A percentile compares a stretch with the other conserved stretches of the same genome.
These are phyloP conservation scores for Isatis lusitanica DNA, from an alignment of 441 rosid species.

Conservation along the genomic window DNA sequence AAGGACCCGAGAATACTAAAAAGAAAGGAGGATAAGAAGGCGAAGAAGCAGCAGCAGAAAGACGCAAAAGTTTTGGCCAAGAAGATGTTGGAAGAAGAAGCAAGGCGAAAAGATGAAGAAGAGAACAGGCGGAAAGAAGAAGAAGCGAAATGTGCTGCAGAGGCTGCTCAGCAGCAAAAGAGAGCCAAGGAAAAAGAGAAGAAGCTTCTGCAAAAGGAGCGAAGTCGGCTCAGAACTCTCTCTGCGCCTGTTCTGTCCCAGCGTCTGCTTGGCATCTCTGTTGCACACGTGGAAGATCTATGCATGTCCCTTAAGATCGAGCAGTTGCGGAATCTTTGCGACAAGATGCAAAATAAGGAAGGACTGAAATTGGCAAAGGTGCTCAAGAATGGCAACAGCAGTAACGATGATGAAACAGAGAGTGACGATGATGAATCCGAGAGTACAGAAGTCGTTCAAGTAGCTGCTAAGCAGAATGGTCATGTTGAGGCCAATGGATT, in stretches of 20 bases:
- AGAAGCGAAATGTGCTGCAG: conserved; percentile 73
- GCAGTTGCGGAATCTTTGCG: conserved; percentile 65
- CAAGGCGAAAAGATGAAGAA: conserved; percentile 75
- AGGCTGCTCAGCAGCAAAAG: conserved; percentile 65
- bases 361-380: conserved; percentile 53
- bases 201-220: conserved; percentile 81
- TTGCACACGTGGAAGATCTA: conserved; percentile 70
- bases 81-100: conserved; percentile 85
- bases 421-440: conserved; percentile 42
- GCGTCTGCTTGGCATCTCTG: conserved; percentile 55
- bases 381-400: conserved; percentile 49
- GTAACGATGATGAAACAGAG: conserved; percentile 38
- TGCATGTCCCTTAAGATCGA: conserved; percentile 69
- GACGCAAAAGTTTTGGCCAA: conserved; percentile 74
- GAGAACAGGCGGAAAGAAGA: conserved; percentile 69
- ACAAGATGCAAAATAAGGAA: conserved; percentile 63
- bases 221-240: conserved; percentile 76
- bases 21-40: conserved; percentile 80
- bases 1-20: conserved; percentile 78
- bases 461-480: conserved; percentile 56
- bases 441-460: conserved; percentile 36
- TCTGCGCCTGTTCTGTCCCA: conserved; percentile 59
- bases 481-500: conserved; percentile 53
- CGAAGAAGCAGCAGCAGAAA: conserved; percentile 82
- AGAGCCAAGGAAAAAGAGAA: conserved; percentile 84